Evolutionary conservation across 2,329 filamentous ascomycete genomes (phyloP).

Genomic region (Pseudogymnoascus sp.): DNA sequence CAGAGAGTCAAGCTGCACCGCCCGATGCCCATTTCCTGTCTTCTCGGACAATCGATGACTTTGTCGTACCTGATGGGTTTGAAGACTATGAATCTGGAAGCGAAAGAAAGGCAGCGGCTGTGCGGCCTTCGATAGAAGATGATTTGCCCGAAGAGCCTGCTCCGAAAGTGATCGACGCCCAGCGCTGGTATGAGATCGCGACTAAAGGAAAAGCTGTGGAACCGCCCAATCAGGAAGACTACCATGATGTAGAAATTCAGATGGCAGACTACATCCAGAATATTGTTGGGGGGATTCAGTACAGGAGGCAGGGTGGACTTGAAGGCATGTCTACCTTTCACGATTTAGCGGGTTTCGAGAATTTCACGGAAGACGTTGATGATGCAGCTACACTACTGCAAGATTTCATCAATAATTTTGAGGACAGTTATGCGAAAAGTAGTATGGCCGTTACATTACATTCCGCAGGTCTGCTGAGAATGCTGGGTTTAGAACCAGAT

Average conservation of each 20-base stretch:
- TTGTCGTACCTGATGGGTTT: constrained; percentile 22
- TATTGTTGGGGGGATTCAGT: background rate
- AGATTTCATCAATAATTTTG: constrained; percentile 16
- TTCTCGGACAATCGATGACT: constrained; percentile 15
- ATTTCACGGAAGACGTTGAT: constrained; percentile 22
- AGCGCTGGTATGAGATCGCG: background rate
- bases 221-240: background rate
- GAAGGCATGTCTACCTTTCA: constrained; percentile 11
- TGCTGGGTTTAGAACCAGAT: background rate
- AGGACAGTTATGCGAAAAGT: background rate
- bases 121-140: background rate
- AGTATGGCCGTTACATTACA: background rate
- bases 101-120: background rate
- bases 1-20: background rate
- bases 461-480: background rate
- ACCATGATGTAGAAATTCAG: background rate
- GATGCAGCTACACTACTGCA: constrained; percentile 17
- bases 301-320: background rate
- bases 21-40: background rate
- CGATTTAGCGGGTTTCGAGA: constrained; percentile 18
- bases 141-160: background rate
- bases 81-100: constrained; percentile 8
- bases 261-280: constrained; percentile 10
- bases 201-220: background rate
- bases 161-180: background rate